Evolutionary conservation across 2,329 filamentous ascomycete species (phyloP).

Genomic region (Claviceps capensis): DNA sequence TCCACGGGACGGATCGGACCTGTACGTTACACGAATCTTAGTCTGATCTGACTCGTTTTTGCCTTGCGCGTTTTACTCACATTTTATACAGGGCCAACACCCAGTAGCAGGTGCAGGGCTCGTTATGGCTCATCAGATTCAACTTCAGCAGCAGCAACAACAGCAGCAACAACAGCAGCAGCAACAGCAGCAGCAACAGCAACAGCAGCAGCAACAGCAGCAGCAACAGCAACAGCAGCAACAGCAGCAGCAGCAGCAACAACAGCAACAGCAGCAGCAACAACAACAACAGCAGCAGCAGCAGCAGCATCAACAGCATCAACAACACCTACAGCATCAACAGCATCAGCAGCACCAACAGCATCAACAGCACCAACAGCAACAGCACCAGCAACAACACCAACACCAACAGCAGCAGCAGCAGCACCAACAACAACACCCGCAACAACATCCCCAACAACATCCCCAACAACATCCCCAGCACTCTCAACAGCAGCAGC

Average conservation of each 20-base stretch:
- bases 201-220: constrained; percentile 27
- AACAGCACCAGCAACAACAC: constrained; percentile 28
- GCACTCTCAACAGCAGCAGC: constrained; percentile 23
- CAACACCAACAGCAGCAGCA: constrained; percentile 20
- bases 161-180: constrained; percentile 30
- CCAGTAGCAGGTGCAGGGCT: constrained; percentile 17
- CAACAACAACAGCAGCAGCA: constrained; percentile 23
- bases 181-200: constrained; percentile 19
- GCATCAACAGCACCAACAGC: constrained; percentile 35
- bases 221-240: constrained; percentile 7
- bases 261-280: constrained; percentile 22
- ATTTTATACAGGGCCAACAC: constrained; percentile 14
- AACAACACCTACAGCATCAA: constrained; percentile 25
- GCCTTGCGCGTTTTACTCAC: background rate
- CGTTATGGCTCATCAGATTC: constrained; percentile 34
- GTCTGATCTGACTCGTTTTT: background rate
- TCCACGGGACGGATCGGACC: constrained; percentile 25
- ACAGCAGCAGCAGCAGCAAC: constrained; percentile 25
- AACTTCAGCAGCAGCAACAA: constrained; percentile 30
- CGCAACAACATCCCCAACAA: constrained; percentile 15
- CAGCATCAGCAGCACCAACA: constrained; percentile 20
- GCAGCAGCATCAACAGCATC: constrained; percentile 27
- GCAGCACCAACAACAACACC: constrained; percentile 35
- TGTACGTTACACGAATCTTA: constrained; percentile 18
- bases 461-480: constrained; percentile 22